A percentile compares a stretch with the other conserved stretches of the same genome.
These are phyloP conservation scores for Albatrellus sp. DNA, from an alignment of 1,284 basidiomycete species.

Conservation along the genomic window DNA sequence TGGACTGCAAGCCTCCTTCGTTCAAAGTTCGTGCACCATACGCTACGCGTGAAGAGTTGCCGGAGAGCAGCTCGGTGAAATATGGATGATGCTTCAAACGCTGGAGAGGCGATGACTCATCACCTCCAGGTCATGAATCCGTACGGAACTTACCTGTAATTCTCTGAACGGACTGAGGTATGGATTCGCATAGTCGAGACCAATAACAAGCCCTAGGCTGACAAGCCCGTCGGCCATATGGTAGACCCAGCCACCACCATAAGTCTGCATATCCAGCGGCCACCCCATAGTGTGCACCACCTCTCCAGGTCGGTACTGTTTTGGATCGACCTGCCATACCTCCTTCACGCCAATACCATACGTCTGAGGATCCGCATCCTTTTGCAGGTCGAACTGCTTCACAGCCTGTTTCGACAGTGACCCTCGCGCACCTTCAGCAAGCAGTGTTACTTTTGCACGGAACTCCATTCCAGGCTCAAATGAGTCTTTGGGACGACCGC, in stretches of 20 bases:
- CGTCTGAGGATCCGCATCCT: conserved; percentile 83
- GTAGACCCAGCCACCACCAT: conserved; percentile 92
- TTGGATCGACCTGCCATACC: conserved; percentile 84
- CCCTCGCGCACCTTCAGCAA: conserved; percentile 95
- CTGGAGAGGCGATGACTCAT: conserved; percentile 24
- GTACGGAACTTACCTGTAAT: conserved; percentile 58
- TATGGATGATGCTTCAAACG: conserved; percentile 97
- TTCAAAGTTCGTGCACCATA: conserved; percentile 90
- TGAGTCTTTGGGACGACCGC: conserved; percentile 70
- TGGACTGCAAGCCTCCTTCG: conserved; percentile 90
- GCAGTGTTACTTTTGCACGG: conserved; percentile 85
- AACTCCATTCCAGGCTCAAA: conserved; percentile 99
- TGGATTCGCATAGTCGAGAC: conserved; percentile 91
- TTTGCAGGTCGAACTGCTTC: conserved; percentile 66
- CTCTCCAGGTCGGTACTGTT: conserved; percentile 72
- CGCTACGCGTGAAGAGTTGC: conserved; percentile 64
- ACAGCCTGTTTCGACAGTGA: conserved; percentile 80
- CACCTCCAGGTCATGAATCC: conserved; percentile 2
- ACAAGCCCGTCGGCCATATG: conserved; percentile 94
- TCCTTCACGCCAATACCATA: conserved; percentile 97
- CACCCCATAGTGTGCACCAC: conserved; percentile 92
- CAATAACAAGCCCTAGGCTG: conserved; percentile 85
- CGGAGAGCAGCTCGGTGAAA: conserved; percentile 72
- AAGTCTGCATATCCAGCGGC: conserved; percentile 80
- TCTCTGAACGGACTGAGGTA: conserved; percentile 90